Evolutionary conservation across 345 rosid genomes (phyloP), one percentile per base, ranked within the genome.

Genomic region (Salix exigua): DNA sequence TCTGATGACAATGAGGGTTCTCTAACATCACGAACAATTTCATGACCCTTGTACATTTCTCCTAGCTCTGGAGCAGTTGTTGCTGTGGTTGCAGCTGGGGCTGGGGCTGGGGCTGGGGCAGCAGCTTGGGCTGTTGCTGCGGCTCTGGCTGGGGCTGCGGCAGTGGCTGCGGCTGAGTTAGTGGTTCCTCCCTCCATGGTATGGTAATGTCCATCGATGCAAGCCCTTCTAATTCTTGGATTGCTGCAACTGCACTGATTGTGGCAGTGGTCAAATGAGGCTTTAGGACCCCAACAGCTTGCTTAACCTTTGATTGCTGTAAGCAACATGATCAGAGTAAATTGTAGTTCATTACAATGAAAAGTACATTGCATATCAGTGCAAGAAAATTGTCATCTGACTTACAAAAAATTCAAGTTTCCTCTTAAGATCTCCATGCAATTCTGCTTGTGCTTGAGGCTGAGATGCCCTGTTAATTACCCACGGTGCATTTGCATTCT

Each of bases 381-480:
- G 30, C 2, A 63, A 18, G 50, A 23, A 9, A 51, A 65, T 10
- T 31, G 38, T 5, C 28, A 23, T 12, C 11, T 4, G 19, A 88
- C 97, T 92, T 87, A 92, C 94, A 62, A 88, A 87, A 75, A 76
- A 63, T 37, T 85, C 87, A 72, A 90, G 80, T 79, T 92, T 92
- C 81, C 73, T 80, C 87, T 83, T 86, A 16, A 89, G 83, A 73
- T 90, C 91, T 73, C 82, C 88, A 72, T 82, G 82, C 44, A 81
- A 74, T n/a, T 69, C 77, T 14, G 81, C 77, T 70, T 80, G 84
- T 25, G 38, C 40, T 68, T 60, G 68, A 35, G 81, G 23, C 67
- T 69, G 86, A 6, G 78, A 68, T n/a, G 78, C 82, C 60, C 74
- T 75, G 4, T 72, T 66, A 67, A 26, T 30, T 17, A 55, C 50